Evolutionary conservation across 2,329 filamentous ascomycete species (phyloP).

Genomic region (Aureobasidium sp.): DNA sequence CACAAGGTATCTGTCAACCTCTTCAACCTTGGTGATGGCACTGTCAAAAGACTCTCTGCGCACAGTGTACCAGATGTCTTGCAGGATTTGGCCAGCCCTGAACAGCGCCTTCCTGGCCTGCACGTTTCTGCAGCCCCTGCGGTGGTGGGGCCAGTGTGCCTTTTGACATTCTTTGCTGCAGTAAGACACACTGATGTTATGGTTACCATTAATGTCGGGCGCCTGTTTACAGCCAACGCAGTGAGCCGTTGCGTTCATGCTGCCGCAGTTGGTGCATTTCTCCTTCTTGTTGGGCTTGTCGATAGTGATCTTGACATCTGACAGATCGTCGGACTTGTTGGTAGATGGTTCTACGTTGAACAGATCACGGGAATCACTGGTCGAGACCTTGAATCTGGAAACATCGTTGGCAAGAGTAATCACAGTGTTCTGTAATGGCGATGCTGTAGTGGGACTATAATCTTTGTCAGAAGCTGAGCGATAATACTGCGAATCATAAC

Average conservation of each 20-base stretch:
- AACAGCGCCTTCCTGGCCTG: conserved; percentile 13
- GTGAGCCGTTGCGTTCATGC: neutral
- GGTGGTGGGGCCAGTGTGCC: conserved; percentile 11
- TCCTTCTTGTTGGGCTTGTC: neutral
- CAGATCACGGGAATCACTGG: too few relatives aligned
- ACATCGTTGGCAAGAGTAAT: neutral
- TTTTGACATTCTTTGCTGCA: conserved; percentile 15
- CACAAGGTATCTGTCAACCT: neutral
- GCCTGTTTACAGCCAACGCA: neutral
- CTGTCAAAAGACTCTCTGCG: conserved; percentile 11
- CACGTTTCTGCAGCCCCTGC: neutral
- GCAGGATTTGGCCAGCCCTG: conserved; percentile 17
- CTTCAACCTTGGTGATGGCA: neutral
- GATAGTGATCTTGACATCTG: neutral
- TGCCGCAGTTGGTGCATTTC: neutral
- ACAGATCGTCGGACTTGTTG: neutral
- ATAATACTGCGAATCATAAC: neutral
- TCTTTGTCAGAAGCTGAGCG: neutral
- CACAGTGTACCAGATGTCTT: conserved; percentile 15
- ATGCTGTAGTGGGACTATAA: neutral
- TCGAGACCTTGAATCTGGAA: neutral
- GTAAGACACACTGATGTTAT: neutral
- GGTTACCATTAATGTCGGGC: neutral
- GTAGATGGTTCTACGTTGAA: neutral
- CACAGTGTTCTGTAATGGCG: neutral